Evolutionary conservation across 1,284 basidiomycete species (phyloP).

Genomic region (Sanghuangporus baumii): DNA sequence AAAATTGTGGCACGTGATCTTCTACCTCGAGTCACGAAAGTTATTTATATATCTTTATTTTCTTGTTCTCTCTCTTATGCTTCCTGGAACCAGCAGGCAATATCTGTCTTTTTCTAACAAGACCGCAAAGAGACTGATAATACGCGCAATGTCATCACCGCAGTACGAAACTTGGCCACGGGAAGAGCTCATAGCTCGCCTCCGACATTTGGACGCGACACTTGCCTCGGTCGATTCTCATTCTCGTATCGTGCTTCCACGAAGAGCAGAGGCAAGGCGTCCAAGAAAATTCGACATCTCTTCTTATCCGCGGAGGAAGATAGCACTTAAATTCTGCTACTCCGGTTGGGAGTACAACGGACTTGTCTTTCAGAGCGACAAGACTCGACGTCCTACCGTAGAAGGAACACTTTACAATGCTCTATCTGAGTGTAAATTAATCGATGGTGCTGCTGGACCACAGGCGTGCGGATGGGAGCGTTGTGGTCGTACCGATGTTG

Average conservation of each 20-base stretch:
- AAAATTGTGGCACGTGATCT: conserved; percentile 1
- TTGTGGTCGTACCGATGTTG: conserved; percentile 92
- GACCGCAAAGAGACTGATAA: conserved; percentile 3
- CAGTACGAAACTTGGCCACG: conserved; percentile 55
- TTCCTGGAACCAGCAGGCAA: neutral
- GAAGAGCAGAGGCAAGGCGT: conserved; percentile 9
- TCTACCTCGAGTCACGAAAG: neutral
- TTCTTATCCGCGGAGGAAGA: conserved; percentile 75
- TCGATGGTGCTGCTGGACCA: conserved; percentile 69
- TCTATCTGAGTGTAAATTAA: conserved; percentile 66
- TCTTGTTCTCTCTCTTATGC: neutral
- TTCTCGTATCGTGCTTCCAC: conserved; percentile 6
- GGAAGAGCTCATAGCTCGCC: conserved; percentile 60
- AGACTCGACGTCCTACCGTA: conserved; percentile 79
- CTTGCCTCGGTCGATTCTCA: conserved; percentile 16
- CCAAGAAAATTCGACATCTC: conserved; percentile 56
- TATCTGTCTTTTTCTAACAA: neutral
- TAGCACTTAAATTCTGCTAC: conserved; percentile 90
- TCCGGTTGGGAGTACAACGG: conserved; percentile 91
- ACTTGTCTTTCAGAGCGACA: conserved; percentile 72
- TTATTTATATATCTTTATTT: neutral
- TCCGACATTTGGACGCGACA: conserved; percentile 38
- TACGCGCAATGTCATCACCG: conserved; percentile 16
- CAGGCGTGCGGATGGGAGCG: conserved; percentile 87
- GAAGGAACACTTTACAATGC: conserved; percentile 86